These are phyloP conservation scores for Saksenaea oblongispora DNA, from an alignment of 371 early-diverging fungal genomes.

Conservation along the genomic window DNA sequence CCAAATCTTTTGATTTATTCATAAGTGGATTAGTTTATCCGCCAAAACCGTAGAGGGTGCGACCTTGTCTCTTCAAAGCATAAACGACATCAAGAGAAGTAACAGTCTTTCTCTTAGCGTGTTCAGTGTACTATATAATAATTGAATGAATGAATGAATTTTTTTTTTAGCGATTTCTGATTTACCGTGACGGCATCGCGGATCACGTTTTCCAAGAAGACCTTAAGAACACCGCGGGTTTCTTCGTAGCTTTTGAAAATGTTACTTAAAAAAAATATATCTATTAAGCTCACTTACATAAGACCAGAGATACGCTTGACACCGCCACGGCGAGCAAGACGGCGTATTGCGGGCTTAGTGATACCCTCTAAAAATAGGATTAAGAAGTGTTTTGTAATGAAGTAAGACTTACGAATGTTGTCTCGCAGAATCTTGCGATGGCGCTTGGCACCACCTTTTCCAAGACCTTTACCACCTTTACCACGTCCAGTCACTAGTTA, in stretches of 20 bases:
- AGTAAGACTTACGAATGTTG: conserved; percentile 83
- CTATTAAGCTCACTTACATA: conserved; percentile 44
- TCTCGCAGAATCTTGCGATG: conserved; percentile 99
- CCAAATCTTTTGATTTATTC: not conserved
- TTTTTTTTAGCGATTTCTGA: not conserved
- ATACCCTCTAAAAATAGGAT: conserved; percentile 73
- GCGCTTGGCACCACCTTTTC: conserved; percentile 98
- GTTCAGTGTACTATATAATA: conserved; percentile 86
- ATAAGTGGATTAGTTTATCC: conserved; percentile 20
- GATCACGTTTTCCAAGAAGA: conserved; percentile 98
- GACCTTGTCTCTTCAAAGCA: conserved; percentile 97
- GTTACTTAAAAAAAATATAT: not conserved
- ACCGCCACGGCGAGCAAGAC: conserved; percentile 99
- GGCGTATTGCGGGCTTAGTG: conserved; percentile 99
- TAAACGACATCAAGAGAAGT: conserved; percentile 90
- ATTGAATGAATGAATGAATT: not conserved
- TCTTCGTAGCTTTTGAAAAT: conserved; percentile 80
- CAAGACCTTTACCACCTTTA: conserved; percentile 97
- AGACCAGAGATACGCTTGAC: conserved; percentile 99
- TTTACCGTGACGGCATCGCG: conserved; percentile 89
- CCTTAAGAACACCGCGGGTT: conserved; percentile 96
- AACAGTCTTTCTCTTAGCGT: conserved; percentile 99
- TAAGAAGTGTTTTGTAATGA: conserved; percentile 4
- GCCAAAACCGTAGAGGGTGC: conserved; percentile 74
- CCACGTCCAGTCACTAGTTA: conserved; percentile 85